These are phyloP conservation scores for Byssoonygena ceratinophila DNA, from an alignment of 2,329 filamentous ascomycete species.

Conservation along the genomic window DNA sequence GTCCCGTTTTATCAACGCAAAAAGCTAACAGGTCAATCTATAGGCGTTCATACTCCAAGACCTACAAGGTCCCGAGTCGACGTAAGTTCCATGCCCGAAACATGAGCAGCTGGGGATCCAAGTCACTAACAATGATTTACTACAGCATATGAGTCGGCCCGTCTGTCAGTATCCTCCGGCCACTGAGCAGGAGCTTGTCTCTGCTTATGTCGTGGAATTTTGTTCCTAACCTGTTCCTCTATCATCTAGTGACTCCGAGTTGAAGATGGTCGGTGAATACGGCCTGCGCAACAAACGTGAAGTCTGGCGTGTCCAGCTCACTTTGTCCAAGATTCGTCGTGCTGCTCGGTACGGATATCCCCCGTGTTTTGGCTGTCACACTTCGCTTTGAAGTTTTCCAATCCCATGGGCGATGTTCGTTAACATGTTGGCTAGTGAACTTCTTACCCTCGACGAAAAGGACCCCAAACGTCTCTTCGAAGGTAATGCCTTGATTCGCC, in stretches of 20 bases:
- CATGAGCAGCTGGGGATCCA: conserved; percentile 3
- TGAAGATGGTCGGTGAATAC: conserved; percentile 99
- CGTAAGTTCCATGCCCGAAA: conserved; percentile 40
- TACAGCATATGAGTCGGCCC: conserved; percentile 89
- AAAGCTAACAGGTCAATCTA: conserved; percentile 22
- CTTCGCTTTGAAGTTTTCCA: not conserved
- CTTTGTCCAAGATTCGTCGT: conserved; percentile 99
- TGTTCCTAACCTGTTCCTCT: conserved; percentile 52
- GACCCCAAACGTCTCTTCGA: conserved; percentile 99
- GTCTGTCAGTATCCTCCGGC: conserved; percentile 91
- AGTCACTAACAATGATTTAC: conserved; percentile 30
- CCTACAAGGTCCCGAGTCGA: conserved; percentile 95
- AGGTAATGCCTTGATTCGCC: conserved; percentile 99
- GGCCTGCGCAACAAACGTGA: conserved; percentile 99
- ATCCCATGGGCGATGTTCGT: not conserved
- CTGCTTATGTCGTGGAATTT: conserved; percentile 80
- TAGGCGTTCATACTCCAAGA: conserved; percentile 84
- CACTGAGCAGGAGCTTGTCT: conserved; percentile 98
- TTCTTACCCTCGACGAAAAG: conserved; percentile 99
- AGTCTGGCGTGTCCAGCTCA: conserved; percentile 99
- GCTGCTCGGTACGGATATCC: conserved; percentile 76
- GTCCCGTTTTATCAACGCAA: not conserved
- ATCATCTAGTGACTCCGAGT: conserved; percentile 80
- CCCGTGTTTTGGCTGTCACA: not conserved
- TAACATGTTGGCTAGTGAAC: conserved; percentile 60